Percentiles rank a stretch among this genome's conserved stretches.
phyloP scores from a whole-genome alignment of 164 flowering plant genomes.

The Annona cherimola region DNA sequence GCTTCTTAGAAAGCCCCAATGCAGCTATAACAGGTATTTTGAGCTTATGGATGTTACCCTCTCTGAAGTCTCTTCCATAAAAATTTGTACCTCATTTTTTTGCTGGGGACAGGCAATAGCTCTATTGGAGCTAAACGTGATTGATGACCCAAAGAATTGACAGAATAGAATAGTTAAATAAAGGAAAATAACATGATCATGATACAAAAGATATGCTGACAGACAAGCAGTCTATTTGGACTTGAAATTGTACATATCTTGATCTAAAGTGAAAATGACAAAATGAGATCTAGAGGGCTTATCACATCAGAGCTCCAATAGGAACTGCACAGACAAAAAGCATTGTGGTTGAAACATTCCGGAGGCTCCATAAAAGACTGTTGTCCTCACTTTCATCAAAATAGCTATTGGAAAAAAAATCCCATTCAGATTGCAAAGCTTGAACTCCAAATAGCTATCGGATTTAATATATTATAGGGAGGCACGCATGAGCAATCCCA shows the following conservation, averaged over 20 bases:
- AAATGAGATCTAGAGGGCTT: too few relatives aligned
- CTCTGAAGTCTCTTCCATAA: conserved; percentile 67
- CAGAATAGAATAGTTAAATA: conserved; percentile 4
- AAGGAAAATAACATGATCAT: not conserved
- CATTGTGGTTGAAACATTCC: too few relatives aligned
- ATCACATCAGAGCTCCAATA: too few relatives aligned
- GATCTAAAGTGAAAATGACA: too few relatives aligned
- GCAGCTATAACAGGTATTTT: conserved; percentile 83
- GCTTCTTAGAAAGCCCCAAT: conserved; percentile 65
- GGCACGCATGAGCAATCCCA: too few relatives aligned
- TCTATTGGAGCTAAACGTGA: conserved; percentile 79
- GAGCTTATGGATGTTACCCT: conserved; percentile 56
- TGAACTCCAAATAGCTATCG: too few relatives aligned
- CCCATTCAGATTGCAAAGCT: too few relatives aligned
- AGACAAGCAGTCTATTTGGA: not conserved
- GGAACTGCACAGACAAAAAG: too few relatives aligned
- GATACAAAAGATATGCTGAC: not conserved
- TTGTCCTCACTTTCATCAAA: too few relatives aligned
- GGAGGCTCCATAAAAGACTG: too few relatives aligned
- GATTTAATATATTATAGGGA: too few relatives aligned
- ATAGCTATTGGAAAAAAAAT: too few relatives aligned
- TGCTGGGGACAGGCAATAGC: conserved; percentile 83
- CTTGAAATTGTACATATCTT: not conserved
- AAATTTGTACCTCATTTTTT: conserved; percentile 88
- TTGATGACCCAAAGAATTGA: conserved; percentile 58